phyloP scores from a whole-genome alignment of 208 protist genomes.

The Kentomonas sorsogonicus region DNA sequence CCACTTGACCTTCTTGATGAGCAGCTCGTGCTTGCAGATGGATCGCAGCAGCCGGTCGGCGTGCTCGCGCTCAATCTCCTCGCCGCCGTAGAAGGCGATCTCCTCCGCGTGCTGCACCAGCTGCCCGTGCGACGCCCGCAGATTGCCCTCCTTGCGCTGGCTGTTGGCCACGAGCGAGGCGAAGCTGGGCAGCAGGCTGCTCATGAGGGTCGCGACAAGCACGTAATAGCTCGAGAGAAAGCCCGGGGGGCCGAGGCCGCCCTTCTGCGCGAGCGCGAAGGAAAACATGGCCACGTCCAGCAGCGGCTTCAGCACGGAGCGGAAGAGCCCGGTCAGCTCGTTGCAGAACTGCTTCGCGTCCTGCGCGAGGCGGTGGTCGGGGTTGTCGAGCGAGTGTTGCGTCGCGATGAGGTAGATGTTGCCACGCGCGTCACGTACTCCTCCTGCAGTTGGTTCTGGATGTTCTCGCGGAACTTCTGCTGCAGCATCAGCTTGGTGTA shows the following conservation, averaged over 20 bases:
- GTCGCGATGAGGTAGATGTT: conserved; percentile 55
- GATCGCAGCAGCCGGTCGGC: conserved; percentile 57
- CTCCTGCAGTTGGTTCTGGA: conserved; percentile 52
- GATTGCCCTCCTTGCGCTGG: conserved; percentile 76
- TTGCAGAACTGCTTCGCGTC: conserved; percentile 76
- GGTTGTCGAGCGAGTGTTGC: conserved; percentile 56
- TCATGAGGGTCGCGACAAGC: conserved; percentile 50
- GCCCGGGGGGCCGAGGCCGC: conserved; percentile 43
- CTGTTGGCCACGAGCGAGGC: conserved; percentile 47
- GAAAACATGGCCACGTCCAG: conserved; percentile 80
- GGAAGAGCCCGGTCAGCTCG: conserved; percentile 62
- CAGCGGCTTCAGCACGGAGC: conserved; percentile 66
- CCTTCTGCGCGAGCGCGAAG: conserved; percentile 37
- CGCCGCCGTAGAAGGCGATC: conserved; percentile 89
- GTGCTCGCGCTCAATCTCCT: conserved; percentile 70
- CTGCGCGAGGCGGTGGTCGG: conserved; percentile 70
- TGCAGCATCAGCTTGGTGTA: conserved; percentile 71
- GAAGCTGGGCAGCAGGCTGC: conserved; percentile 65
- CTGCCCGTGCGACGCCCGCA: conserved; percentile 74
- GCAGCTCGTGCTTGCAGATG: conserved; percentile 53
- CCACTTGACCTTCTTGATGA: conserved; percentile 75
- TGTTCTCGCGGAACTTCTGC: conserved; percentile 50
- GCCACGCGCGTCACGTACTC: conserved; percentile 61
- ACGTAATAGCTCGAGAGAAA: conserved; percentile 75
- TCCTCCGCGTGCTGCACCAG: conserved; percentile 84